phyloP scores from a whole-genome alignment of 331 rosid species.

The Acacia concinna region DNA sequence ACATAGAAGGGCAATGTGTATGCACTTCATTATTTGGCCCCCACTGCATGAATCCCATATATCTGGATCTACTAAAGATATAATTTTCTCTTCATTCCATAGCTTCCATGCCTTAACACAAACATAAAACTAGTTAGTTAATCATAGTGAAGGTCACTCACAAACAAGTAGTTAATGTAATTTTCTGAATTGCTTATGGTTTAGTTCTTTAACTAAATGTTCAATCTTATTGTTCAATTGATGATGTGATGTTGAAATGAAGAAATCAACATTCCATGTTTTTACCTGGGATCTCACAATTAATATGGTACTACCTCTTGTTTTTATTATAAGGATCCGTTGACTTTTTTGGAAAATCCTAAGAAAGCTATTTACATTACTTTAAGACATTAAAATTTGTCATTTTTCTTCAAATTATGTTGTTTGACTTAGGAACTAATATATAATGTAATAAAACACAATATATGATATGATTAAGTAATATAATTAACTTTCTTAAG shows the following conservation, averaged over 20 bases:
- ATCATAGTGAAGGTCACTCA: no score
- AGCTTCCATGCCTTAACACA: constrained; percentile 41
- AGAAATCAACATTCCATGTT: neutral
- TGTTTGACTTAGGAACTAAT: no score
- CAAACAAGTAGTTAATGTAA: neutral
- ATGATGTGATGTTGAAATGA: neutral
- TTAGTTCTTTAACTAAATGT: neutral
- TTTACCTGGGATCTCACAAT: neutral
- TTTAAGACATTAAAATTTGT: no score
- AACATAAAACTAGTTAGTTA: neutral
- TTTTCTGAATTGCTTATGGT: neutral
- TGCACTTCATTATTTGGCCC: constrained; percentile 40
- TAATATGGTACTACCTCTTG: neutral
- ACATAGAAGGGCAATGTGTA: constrained; percentile 43
- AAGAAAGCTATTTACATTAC: no score
- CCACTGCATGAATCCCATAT: constrained; percentile 18
- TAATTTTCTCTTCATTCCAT: constrained; percentile 36
- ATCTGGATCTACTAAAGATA: constrained; percentile 24
- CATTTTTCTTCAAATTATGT: no score
- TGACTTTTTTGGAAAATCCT: no score
- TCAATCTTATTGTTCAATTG: neutral
- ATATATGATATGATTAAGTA: no score
- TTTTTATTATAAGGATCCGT: no score
- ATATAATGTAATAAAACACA: no score
- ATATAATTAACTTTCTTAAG: no score